phyloP scores from a whole-genome alignment of 2,329 filamentous ascomycete genomes.

The Scedosporium aurantiacum region DNA sequence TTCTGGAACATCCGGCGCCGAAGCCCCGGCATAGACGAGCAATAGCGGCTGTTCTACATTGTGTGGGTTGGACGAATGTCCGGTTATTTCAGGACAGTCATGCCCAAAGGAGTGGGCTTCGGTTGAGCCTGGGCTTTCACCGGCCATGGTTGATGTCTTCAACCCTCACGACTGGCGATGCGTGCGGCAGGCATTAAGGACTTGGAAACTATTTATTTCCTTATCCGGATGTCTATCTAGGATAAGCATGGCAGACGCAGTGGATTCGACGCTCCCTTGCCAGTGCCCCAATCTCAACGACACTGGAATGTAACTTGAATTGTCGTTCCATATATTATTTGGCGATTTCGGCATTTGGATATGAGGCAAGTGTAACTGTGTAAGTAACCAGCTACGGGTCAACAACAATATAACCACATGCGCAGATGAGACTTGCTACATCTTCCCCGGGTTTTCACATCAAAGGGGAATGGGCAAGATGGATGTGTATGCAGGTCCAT shows the following conservation, averaged over 20 bases:
- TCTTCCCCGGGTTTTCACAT: conserved; percentile 1
- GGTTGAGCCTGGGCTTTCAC: too few relatives aligned
- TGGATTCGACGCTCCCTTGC: background rate
- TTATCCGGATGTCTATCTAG: conserved; percentile 1
- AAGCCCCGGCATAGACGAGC: background rate
- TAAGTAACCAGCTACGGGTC: background rate
- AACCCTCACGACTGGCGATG: too few relatives aligned
- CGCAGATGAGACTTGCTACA: background rate
- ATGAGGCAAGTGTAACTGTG: too few relatives aligned
- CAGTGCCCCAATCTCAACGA: background rate
- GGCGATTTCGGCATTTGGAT: background rate
- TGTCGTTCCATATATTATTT: background rate
- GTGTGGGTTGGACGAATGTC: background rate
- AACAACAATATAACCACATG: background rate
- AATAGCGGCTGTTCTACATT: background rate
- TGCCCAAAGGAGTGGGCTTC: too few relatives aligned
- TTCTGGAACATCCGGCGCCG: background rate
- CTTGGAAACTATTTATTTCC: background rate
- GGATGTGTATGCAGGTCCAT: background rate
- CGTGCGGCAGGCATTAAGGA: background rate
- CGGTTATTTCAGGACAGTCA: background rate
- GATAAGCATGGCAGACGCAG: conserved; percentile 2
- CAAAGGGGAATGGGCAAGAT: background rate
- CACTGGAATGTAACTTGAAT: background rate
- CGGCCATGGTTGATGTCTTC: too few relatives aligned